These are phyloP conservation scores for Climacium dendroides DNA, from an alignment of 225 moss, liverwort and hornwort species.

Conservation along the genomic window DNA sequence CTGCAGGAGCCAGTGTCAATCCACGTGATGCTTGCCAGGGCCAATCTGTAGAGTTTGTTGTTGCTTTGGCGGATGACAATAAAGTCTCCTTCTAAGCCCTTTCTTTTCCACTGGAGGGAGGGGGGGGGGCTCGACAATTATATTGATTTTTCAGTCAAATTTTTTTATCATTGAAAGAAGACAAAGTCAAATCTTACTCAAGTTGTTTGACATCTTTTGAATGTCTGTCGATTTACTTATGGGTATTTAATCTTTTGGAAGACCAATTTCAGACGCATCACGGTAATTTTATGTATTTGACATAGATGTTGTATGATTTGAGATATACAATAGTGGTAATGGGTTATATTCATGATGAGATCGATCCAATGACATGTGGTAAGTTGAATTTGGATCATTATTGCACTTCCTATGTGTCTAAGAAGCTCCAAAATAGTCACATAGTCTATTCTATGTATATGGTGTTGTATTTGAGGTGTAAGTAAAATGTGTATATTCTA, in stretches of 20 bases:
- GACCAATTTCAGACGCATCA: neutral
- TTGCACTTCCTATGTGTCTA: accelerated
- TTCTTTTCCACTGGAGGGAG: too few species aligned
- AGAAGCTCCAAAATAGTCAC: neutral
- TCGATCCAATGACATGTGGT: accelerated
- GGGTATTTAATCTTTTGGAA: neutral
- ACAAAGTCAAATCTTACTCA: neutral
- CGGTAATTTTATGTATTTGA: neutral
- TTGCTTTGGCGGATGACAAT: neutral
- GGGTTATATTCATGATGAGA: neutral
- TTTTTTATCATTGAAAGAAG: neutral
- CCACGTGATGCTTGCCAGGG: neutral
- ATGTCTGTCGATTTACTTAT: neutral
- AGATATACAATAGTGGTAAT: accelerated
- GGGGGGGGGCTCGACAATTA: neutral
- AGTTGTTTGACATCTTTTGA: neutral
- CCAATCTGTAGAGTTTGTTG: neutral
- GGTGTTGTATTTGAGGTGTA: neutral
- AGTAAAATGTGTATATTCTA: neutral
- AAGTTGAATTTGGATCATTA: neutral
- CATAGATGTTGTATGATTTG: neutral
- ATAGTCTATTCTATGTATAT: neutral
- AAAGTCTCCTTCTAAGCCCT: neutral
- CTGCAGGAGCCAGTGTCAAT: neutral
- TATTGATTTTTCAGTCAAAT: neutral